These are phyloP conservation scores for Macadamia integrifolia DNA, from an alignment of 164 flowering plant genomes.

Conservation along the genomic window DNA sequence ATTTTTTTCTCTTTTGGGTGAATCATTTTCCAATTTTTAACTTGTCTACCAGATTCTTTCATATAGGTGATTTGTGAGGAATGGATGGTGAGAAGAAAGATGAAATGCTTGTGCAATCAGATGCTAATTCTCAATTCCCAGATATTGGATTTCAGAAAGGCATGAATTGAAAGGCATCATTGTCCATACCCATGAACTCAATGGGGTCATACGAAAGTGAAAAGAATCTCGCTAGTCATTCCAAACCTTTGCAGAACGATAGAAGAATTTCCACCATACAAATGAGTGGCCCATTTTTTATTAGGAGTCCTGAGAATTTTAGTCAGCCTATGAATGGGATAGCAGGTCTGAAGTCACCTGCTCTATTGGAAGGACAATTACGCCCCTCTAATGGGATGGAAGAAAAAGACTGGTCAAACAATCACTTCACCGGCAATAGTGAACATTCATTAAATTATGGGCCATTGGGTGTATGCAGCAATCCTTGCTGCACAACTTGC, in stretches of 20 bases:
- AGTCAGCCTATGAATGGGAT: constrained; percentile 18
- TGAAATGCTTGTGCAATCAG: constrained; percentile 60
- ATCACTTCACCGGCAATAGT: constrained; percentile 37
- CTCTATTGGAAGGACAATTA: constrained; percentile 31
- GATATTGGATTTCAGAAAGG: constrained; percentile 20
- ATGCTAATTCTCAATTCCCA: constrained; percentile 13
- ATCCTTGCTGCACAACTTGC: constrained; percentile 90
- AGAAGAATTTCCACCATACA: constrained; percentile 36
- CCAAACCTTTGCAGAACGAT: constrained; percentile 59
- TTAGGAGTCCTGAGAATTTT: constrained; percentile 23
- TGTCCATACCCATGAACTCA: constrained; percentile 37
- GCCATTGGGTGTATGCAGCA: constrained; percentile 74
- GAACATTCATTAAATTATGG: constrained; percentile 80
- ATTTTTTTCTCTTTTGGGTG: too few relatives aligned
- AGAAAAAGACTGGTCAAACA: constrained; percentile 29
- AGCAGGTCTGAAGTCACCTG: constrained; percentile 13
- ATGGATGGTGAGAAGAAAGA: constrained; percentile 56
- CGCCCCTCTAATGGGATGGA: constrained; percentile 28
- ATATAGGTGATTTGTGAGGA: constrained; percentile 14
- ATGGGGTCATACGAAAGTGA: constrained; percentile 27
- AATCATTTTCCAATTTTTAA: too few relatives aligned
- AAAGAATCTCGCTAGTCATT: constrained; percentile 36
- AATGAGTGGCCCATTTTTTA: constrained; percentile 60
- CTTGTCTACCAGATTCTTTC: too few relatives aligned
- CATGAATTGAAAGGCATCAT: constrained; percentile 49